Base-by-base conservation (phyloP, 2,329 filamentous ascomycete species). In the Massarina eburnea region DNA sequence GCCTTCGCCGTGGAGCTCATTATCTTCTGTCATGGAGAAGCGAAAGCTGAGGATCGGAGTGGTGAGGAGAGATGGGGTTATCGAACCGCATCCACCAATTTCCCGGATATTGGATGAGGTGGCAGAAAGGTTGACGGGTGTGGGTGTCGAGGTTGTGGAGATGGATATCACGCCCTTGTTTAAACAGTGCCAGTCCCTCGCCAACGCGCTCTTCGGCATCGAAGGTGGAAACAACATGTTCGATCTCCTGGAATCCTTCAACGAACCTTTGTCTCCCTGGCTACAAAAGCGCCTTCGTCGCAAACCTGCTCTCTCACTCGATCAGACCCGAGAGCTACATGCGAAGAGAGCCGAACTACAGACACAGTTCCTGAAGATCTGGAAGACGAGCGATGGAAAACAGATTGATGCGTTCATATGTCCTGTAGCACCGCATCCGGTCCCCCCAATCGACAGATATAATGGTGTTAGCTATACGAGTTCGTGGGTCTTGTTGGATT, bases 401-500 rank as follows among this genome's bases (percentile, higher is more conserved):
- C 64, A 61, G 3, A 69, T 86, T 7, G 83, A 86, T 69, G 81
- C 81, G 0, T 77, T 87, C 41, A 76, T 87, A 44, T 82, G 78
- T 50, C 84, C 83, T 0, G 73, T 85, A 0, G 83, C 83, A 12
- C 82, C 83, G 2, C 84, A 87, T 62, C 81, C 83, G 0, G 76
- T 83, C 0, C 80, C 83, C 1, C 74, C 77, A 8, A 77, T 84
- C 43, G 84, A 87, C 67, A 71, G 76, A 2, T 86, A 81, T 67
- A 84, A 84, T 60, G 78, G 77, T 0, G 78, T 81, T 0, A 79
- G 81, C 45, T 86, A 86, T 58, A 85, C 82, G 1, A 79, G 74
- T 18, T 76, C 73, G 1, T 85, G 83, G 57, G 82, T 85, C 8
- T 57, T 86, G 43, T 64, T 86, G 18, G 83, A 87, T 59, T 83